Percentiles rank a stretch among this genome's conserved stretches.
Conservation (phyloP, 331 rosid species). For the Quercus tomentella region DNA sequence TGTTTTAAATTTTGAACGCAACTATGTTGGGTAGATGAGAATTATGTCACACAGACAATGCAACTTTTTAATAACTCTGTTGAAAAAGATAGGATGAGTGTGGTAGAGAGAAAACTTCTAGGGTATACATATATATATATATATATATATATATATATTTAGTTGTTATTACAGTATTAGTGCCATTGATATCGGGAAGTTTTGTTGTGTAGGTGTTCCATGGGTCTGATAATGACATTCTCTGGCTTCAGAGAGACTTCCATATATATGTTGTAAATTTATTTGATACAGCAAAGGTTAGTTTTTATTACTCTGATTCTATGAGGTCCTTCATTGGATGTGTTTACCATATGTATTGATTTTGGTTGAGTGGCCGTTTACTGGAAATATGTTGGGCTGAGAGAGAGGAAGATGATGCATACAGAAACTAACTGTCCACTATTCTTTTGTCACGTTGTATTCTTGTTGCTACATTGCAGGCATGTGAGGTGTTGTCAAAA, state of each 20-base stretch:
- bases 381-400: background rate
- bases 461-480: conserved; percentile 49
- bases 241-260: conserved; percentile 95
- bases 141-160: background rate
- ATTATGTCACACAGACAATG: background rate
- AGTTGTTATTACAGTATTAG: background rate
- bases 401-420: background rate
- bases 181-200: conserved; percentile 12
- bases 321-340: conserved; percentile 3
- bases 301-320: too few relatives aligned
- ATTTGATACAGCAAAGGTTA: conserved; percentile 89
- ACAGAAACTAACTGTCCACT: conserved; percentile 9
- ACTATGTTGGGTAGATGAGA: background rate
- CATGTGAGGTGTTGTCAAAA: conserved; percentile 85
- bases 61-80: background rate
- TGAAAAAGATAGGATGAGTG: background rate
- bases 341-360: background rate
- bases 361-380: conserved; percentile 5
- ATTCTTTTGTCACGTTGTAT: background rate
- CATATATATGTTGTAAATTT: conserved; percentile 82
- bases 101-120: background rate
- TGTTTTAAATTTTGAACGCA: background rate
- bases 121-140: background rate
- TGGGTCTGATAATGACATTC: conserved; percentile 89
- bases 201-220: conserved; percentile 75